Conservation (phyloP, 805 yeast species). For the Yamadazyma endophytica region DNA sequence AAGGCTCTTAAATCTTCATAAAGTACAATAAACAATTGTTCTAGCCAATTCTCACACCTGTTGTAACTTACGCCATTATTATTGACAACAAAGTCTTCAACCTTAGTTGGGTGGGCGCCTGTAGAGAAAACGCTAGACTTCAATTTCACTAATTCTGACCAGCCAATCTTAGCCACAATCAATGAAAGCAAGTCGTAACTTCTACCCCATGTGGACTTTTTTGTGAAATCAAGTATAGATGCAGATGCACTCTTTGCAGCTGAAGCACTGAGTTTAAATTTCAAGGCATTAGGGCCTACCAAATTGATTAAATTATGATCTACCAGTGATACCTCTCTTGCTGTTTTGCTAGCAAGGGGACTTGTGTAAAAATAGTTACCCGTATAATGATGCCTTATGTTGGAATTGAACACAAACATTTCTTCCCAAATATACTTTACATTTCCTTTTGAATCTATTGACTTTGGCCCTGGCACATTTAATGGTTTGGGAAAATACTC, state of each 20-base stretch:
- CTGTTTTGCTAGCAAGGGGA: conserved; percentile 28
- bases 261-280: conserved; percentile 26
- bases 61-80: conserved; percentile 10
- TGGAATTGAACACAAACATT: conserved; percentile 23
- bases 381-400: conserved; percentile 29
- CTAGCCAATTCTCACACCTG: conserved; percentile 73
- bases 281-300: conserved; percentile 23
- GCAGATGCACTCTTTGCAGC: conserved; percentile 22
- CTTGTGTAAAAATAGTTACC: conserved; percentile 34
- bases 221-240: conserved; percentile 29
- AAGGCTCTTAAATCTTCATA: conserved; percentile 52
- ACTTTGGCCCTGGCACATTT: background rate
- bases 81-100: conserved; percentile 17
- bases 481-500: conserved; percentile 26
- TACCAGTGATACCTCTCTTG: conserved; percentile 32
- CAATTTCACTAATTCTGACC: conserved; percentile 69
- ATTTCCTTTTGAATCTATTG: conserved; percentile 1
- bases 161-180: conserved; percentile 66
- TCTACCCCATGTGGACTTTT: conserved; percentile 39
- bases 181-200: conserved; percentile 65
- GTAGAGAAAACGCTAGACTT: conserved; percentile 66
- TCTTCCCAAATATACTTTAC: conserved; percentile 28
- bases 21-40: conserved; percentile 63
- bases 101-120: background rate
- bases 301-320: conserved; percentile 24